Evolutionary conservation across 371 early-diverging fungal genomes (phyloP).

Genomic region (Batkoa obscura): DNA sequence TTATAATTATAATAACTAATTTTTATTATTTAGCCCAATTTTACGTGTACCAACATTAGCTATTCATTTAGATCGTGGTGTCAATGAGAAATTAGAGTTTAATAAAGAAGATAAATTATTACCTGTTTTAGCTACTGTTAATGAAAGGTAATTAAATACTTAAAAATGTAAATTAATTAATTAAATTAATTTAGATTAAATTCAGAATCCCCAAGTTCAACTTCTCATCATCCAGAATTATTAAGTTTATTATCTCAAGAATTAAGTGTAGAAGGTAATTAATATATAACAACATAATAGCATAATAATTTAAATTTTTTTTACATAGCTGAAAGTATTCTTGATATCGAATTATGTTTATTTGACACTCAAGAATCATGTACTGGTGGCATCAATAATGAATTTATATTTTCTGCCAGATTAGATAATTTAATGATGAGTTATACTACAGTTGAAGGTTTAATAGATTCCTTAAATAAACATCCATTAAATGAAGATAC

Average conservation of each 20-base stretch:
- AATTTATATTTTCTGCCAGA: slow-evolving; percentile 85
- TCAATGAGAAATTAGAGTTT: slow-evolving; percentile 67
- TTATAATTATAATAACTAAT: background rate
- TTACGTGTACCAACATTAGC: slow-evolving; percentile 91
- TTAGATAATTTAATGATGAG: slow-evolving; percentile 92
- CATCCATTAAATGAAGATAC: slow-evolving; percentile 36
- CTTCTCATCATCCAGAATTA: slow-evolving; percentile 55
- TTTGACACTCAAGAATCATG: slow-evolving; percentile 68
- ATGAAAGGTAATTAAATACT: slow-evolving; percentile 29
- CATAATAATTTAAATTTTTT: no score
- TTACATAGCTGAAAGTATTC: slow-evolving; percentile 39
- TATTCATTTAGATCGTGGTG: slow-evolving; percentile 80
- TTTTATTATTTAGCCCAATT: slow-evolving; percentile 34
- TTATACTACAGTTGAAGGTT: slow-evolving; percentile 36
- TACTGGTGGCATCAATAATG: slow-evolving; percentile 75
- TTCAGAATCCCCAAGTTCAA: background rate
- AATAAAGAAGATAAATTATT: slow-evolving; percentile 87
- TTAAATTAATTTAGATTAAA: background rate
- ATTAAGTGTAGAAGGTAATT: slow-evolving; percentile 45
- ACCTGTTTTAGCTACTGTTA: slow-evolving; percentile 67
- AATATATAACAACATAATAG: slow-evolving; percentile 1
- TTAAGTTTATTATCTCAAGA: slow-evolving; percentile 53
- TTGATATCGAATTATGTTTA: slow-evolving; percentile 88
- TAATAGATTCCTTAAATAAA: slow-evolving; percentile 9
- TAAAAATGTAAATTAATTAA: background rate